Percentiles rank a stretch among this genome's conserved stretches.
These are phyloP conservation scores for Kandelia obovata DNA, from an alignment of 345 rosid genomes.

Conservation along the genomic window DNA sequence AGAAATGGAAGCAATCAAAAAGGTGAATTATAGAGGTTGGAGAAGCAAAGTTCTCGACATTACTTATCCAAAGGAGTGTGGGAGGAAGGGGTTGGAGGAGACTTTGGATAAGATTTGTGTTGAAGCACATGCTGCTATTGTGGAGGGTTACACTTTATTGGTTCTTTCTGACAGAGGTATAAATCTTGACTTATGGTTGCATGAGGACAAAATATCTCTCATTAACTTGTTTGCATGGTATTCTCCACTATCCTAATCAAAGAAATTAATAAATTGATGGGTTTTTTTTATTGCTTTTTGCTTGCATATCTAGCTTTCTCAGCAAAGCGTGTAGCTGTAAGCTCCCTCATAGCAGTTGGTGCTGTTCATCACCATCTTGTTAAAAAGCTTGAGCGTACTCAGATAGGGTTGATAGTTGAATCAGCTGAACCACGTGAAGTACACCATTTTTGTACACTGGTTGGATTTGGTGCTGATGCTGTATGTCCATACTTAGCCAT, in stretches of 20 bases:
- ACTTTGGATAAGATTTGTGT: constrained; percentile 83
- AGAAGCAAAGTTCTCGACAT: constrained; percentile 79
- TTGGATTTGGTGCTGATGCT: constrained; percentile 98
- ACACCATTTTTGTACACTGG: constrained; percentile 96
- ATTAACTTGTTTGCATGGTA: no score
- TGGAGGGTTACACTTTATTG: constrained; percentile 73
- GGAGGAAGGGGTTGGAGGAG: constrained; percentile 87
- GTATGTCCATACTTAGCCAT: constrained; percentile 88
- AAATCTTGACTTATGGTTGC: no score
- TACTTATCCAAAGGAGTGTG: constrained; percentile 69
- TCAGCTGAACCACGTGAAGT: constrained; percentile 99
- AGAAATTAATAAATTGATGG: not conserved
- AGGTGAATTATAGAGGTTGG: constrained; percentile 93
- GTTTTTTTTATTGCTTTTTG: constrained; percentile 13
- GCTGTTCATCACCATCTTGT: constrained; percentile 97
- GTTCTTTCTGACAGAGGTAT: constrained; percentile 99
- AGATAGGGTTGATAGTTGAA: constrained; percentile 80
- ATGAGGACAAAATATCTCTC: no score
- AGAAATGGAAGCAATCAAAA: constrained; percentile 84
- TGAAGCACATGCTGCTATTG: constrained; percentile 84
- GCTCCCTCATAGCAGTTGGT: constrained; percentile 98
- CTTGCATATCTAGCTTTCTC: constrained; percentile 60
- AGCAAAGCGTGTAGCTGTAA: constrained; percentile 71
- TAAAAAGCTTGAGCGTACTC: constrained; percentile 84
- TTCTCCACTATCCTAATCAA: no score